phyloP scores from a whole-genome alignment of 78 protist species.

The Diacronema lutheri region DNA sequence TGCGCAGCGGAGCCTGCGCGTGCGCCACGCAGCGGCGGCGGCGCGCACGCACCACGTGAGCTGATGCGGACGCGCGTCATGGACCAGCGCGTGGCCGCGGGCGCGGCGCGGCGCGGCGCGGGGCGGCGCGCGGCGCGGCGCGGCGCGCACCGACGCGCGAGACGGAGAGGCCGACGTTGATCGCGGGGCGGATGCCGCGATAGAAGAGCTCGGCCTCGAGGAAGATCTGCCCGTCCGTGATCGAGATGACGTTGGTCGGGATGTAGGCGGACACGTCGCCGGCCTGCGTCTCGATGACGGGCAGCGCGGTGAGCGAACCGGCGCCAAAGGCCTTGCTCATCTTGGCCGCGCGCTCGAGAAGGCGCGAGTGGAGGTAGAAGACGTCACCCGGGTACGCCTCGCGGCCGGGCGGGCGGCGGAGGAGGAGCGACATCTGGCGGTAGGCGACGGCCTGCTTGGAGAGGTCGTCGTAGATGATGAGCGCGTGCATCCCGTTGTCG shows the following conservation, averaged over 20 bases:
- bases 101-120: no score
- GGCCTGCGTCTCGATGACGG: constrained; percentile 80
- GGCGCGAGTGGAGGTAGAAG: constrained; percentile 81
- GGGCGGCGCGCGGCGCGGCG: constrained; percentile 10
- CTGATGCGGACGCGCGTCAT: no score
- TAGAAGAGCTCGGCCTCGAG: constrained; percentile 76
- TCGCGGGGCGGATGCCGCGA: constrained; percentile 76
- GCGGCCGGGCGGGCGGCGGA: constrained; percentile 77
- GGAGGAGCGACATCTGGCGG: constrained; percentile 82
- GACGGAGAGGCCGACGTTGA: constrained; percentile 79
- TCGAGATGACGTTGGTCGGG: constrained; percentile 81
- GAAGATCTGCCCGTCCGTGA: constrained; percentile 81
- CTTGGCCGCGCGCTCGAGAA: constrained; percentile 79
- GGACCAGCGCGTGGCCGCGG: no score
- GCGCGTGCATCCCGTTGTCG: constrained; percentile 67
- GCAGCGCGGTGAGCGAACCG: constrained; percentile 78
- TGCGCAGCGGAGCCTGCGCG: constrained; percentile 68
- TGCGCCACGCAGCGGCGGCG: not conserved
- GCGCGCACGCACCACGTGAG: no score
- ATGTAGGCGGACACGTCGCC: constrained; percentile 82
- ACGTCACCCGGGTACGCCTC: constrained; percentile 88
- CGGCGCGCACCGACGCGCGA: constrained; percentile 66
- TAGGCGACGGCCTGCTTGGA: constrained; percentile 85
- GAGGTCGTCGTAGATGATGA: constrained; percentile 74
- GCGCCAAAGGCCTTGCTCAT: constrained; percentile 31